Evolutionary conservation across 768 basidiomycete genomes (phyloP).

Genomic region (Clathrus columnatus): DNA sequence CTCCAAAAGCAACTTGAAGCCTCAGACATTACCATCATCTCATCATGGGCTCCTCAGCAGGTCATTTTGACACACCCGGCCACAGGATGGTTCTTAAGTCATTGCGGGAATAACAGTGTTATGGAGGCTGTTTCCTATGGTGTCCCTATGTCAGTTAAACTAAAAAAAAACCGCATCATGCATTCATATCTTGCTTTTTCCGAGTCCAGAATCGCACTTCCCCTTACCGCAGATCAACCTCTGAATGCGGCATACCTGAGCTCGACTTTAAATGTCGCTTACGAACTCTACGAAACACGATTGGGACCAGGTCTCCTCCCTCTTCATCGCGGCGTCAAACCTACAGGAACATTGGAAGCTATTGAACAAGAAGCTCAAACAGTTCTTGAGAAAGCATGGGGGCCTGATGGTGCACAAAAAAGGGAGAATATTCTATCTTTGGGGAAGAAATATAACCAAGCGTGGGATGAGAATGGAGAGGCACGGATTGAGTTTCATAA

Average conservation of each 20-base stretch:
- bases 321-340: constrained; percentile 14
- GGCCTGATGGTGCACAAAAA: constrained; percentile 16
- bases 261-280: constrained; percentile 12
- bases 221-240: constrained; percentile 19
- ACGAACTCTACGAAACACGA: constrained; percentile 17
- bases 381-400: constrained; percentile 14
- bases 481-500: neutral
- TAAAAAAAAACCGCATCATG: constrained; percentile 1
- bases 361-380: constrained; percentile 11
- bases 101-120: constrained; percentile 19
- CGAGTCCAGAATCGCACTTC: constrained; percentile 18
- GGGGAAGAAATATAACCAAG: neutral
- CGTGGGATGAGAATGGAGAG: constrained; percentile 13
- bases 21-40: constrained; percentile 14
- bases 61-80: constrained; percentile 18
- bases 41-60: constrained; percentile 19
- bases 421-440: constrained; percentile 13
- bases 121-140: constrained; percentile 18
- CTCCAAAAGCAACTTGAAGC: constrained; percentile 12
- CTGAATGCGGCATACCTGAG: constrained; percentile 17
- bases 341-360: constrained; percentile 16
- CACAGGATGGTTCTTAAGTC: constrained; percentile 20
- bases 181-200: neutral
- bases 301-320: constrained; percentile 13
- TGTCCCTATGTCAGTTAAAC: constrained; percentile 18